Base-by-base conservation (phyloP, 2,329 filamentous ascomycete genomes). In the Aspergillus amoenus region DNA sequence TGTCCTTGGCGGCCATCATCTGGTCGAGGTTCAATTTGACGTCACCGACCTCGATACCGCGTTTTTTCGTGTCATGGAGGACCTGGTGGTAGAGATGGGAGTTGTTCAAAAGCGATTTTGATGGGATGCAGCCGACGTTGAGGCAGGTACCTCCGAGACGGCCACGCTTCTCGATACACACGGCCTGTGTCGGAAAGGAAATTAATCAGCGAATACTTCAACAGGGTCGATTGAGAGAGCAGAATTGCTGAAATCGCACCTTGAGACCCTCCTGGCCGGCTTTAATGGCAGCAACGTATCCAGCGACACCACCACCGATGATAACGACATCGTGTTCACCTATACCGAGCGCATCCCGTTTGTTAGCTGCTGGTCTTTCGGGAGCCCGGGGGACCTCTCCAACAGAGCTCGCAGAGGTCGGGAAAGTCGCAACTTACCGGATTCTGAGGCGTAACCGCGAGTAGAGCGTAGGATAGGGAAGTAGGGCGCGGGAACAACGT, bases 1-100 rank as follows among this genome's bases (percentile, higher is more conserved):
- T 89, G 52, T 99, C 93, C 82, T 99, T 99, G 59, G 94, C 93
- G 82, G 97, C 96, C 93, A 99, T 97, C 86, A 99, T 92, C 77
- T 94, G 88, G 70, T 82, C 79, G 45, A 99, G 84, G 83, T 99
- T 97, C 73, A 99, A 88, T 79, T 96, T 95, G 72, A 99, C 93
- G 80, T 96, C 91, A 73, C 90, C 88, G 68, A 99, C 94, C 73
- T 97, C 93, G 76, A 99, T 99, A 75, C 94, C 94, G 76, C 94
- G 91, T 79, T 90, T 87, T 82, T 97, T 96, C 66, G 92, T 93
- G 82, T 99, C 94, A 82, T 99, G 93, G 61, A 95, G 86, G 73
- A 97, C 89, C 80, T 93, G 89, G 82, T 97, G 93, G 84, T 97
- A 97, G 60, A 97, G 85, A 78, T 97, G 92, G 69, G 94, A 97